Percentiles rank a stretch among this genome's conserved stretches.
Conservation (phyloP, 2,329 filamentous ascomycete genomes). For the Cytospora schulzeri region DNA sequence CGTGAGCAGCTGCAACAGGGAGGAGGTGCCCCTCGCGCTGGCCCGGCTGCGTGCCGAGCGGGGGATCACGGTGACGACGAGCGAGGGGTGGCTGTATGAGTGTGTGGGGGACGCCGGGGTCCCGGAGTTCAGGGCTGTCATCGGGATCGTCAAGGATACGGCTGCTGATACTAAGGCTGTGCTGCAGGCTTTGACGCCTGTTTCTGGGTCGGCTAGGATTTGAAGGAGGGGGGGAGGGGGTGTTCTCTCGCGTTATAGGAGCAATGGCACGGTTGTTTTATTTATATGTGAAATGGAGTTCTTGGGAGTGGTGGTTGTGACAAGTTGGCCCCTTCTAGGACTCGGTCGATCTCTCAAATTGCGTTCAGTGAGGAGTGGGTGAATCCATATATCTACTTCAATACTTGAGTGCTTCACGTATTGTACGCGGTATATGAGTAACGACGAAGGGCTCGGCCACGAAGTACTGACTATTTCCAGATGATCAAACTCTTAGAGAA, state of each 20-base stretch:
- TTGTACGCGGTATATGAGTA: no score
- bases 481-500: no score
- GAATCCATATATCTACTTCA: no score
- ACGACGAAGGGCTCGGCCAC: no score
- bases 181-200: constrained; percentile 65
- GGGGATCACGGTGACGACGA: constrained; percentile 72
- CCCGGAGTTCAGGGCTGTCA: constrained; percentile 72
- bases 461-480: no score
- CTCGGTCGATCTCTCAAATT: no score
- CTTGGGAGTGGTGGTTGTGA: no score
- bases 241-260: no score
- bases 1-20: constrained; percentile 82
- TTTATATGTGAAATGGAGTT: no score
- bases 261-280: no score
- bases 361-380: no score
- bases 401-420: no score
- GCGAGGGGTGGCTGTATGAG: constrained; percentile 90
- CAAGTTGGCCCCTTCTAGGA: neutral
- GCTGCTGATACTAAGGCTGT: constrained; percentile 69
- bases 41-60: constrained; percentile 75
- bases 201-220: constrained; percentile 48
- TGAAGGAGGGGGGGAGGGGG: constrained; percentile 31
- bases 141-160: constrained; percentile 77
- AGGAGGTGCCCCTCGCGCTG: constrained; percentile 80
- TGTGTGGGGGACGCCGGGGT: constrained; percentile 79